These are phyloP conservation scores for Carex parvula DNA, from an alignment of 176 grass and related monocot species.

Conservation along the genomic window DNA sequence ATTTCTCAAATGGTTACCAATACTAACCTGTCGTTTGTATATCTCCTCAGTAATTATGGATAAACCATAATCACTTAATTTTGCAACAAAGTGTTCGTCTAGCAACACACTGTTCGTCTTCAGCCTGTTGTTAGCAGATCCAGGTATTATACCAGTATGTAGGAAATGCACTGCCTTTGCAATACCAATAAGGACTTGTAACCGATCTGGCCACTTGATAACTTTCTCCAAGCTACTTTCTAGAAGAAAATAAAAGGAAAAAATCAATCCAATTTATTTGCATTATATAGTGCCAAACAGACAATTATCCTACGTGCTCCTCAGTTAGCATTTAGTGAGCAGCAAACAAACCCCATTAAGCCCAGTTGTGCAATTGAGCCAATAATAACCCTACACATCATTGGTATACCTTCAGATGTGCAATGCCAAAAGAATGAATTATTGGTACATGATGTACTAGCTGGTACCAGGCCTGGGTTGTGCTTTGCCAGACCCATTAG, in stretches of 20 bases:
- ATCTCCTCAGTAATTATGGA: slow-evolving; percentile 91
- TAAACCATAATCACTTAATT: slow-evolving; percentile 91
- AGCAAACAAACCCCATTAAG: not conserved
- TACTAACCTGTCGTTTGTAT: slow-evolving; percentile 74
- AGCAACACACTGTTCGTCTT: slow-evolving; percentile 72
- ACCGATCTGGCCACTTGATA: slow-evolving; percentile 68
- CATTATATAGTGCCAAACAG: not conserved
- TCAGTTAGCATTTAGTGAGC: not conserved
- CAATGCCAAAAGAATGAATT: not conserved
- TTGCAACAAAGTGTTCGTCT: slow-evolving; percentile 71
- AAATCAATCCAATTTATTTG: slow-evolving; percentile 4
- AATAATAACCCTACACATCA: not conserved
- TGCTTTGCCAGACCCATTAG: not conserved
- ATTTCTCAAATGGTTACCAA: slow-evolving; percentile 4
- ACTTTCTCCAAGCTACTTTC: slow-evolving; percentile 59
- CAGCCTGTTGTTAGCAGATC: slow-evolving; percentile 83
- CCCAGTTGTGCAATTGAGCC: not conserved
- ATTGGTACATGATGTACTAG: not conserved
- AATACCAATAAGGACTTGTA: slow-evolving; percentile 70
- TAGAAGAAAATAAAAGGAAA: slow-evolving; percentile 35
- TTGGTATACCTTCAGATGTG: not conserved
- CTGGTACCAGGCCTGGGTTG: not conserved
- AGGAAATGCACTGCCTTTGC: slow-evolving; percentile 95
- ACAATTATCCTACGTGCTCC: not conserved
- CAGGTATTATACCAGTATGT: slow-evolving; percentile 95